These are phyloP conservation scores for Solanum clarkiae DNA, from an alignment of 257 asterid species.

Conservation along the genomic window DNA sequence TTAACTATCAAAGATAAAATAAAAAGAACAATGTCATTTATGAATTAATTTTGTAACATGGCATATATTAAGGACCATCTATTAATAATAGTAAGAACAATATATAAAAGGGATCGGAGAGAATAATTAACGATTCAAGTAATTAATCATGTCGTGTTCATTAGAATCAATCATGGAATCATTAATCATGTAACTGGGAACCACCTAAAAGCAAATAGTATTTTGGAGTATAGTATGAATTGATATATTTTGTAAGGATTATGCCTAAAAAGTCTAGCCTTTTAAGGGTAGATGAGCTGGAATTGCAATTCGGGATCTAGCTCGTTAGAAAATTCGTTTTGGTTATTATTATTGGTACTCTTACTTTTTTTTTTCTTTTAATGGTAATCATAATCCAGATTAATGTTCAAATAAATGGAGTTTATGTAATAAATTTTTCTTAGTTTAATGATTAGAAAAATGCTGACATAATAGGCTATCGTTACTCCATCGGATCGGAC, in stretches of 20 bases:
- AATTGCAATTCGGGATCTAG: not conserved
- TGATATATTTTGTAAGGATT: not conserved
- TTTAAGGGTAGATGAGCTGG: not conserved
- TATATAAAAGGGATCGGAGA: too few species aligned
- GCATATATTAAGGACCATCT: too few species aligned
- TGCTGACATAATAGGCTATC: not conserved
- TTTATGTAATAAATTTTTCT: not conserved
- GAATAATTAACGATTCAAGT: not conserved
- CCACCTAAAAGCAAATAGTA: not conserved
- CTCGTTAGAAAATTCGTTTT: not conserved
- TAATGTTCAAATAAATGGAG: not conserved
- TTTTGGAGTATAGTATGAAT: not conserved
- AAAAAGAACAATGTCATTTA: too few species aligned
- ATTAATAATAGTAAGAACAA: too few species aligned
- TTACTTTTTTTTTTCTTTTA: not conserved
- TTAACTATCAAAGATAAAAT: too few species aligned
- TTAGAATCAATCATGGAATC: not conserved
- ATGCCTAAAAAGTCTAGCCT: not conserved
- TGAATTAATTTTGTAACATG: too few species aligned
- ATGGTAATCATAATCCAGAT: not conserved
- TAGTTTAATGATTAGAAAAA: not conserved
- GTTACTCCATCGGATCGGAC: not conserved
- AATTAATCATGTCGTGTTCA: not conserved
- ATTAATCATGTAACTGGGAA: not conserved
- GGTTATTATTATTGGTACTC: not conserved